A percentile compares a stretch with the other conserved stretches of the same genome.
Conservation (phyloP, 2,329 filamentous ascomycete species). For the Chalaropsis thielavioides region DNA sequence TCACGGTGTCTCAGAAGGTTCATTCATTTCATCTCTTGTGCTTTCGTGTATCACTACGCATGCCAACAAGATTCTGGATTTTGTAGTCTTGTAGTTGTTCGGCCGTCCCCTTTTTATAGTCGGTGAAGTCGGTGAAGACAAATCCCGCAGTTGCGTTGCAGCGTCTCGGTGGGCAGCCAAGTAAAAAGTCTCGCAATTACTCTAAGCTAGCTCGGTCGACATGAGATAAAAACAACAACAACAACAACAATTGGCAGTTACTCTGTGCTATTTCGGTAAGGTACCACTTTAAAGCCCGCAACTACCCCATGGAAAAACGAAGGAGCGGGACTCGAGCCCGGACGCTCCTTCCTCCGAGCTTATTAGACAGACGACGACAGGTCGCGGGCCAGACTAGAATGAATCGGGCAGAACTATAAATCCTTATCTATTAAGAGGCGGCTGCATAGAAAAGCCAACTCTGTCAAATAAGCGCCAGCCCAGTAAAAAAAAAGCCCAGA, state of each 20-base stretch:
- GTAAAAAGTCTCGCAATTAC: background rate
- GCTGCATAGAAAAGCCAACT: background rate
- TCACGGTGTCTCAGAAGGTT: background rate
- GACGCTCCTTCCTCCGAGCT: background rate
- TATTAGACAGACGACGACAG: background rate
- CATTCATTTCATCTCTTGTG: background rate
- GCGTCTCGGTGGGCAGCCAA: background rate
- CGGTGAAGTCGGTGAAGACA: conserved; percentile 2
- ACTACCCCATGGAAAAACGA: background rate
- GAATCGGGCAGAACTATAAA: background rate
- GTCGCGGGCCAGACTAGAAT: background rate
- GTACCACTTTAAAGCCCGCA: background rate
- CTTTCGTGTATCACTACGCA: background rate
- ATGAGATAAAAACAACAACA: background rate
- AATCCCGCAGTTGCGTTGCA: background rate
- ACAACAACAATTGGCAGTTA: background rate
- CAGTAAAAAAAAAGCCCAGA: background rate
- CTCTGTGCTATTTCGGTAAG: background rate
- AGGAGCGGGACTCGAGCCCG: background rate
- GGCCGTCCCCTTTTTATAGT: background rate
- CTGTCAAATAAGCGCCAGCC: no score
- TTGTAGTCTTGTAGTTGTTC: background rate
- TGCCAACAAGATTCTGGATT: background rate
- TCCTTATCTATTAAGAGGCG: background rate
- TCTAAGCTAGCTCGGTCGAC: background rate